Evolutionary conservation across 257 asterid species (phyloP).

Genomic region (Solanum corneliomulleri): DNA sequence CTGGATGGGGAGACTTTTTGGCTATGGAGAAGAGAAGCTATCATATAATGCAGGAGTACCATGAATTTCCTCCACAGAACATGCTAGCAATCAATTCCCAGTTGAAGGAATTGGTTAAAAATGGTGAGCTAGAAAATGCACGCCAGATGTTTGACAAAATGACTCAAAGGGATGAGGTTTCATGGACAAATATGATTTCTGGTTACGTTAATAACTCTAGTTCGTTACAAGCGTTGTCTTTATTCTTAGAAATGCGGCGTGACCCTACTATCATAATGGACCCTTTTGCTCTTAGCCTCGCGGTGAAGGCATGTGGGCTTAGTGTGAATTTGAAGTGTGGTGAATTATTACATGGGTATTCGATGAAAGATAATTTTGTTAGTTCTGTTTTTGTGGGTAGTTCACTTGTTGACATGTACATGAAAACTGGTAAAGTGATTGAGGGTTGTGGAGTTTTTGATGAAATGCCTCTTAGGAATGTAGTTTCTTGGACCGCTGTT

Average conservation of each 20-base stretch:
- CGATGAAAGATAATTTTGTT: constrained; percentile 40
- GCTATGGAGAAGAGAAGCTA: constrained; percentile 6
- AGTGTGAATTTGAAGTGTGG: constrained; percentile 34
- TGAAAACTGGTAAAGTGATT: constrained; percentile 49
- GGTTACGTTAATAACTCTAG: constrained; percentile 57
- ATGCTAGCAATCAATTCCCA: constrained; percentile 43
- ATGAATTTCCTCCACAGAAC: constrained; percentile 9
- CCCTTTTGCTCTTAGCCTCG: constrained; percentile 68
- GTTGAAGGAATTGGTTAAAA: constrained; percentile 29
- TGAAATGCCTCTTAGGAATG: constrained; percentile 78
- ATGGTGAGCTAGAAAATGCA: constrained; percentile 45
- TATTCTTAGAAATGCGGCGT: constrained; percentile 57
- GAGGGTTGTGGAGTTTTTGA: constrained; percentile 56
- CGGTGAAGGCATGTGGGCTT: constrained; percentile 66
- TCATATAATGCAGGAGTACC: constrained; percentile 1
- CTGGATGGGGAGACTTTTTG: constrained; percentile 18
- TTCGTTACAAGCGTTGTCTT: constrained; percentile 50
- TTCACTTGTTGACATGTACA: constrained; percentile 71
- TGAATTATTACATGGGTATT: constrained; percentile 45
- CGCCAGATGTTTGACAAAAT: constrained; percentile 60
- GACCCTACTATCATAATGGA: constrained; percentile 38
- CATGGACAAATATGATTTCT: constrained; percentile 81
- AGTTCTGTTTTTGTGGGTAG: constrained; percentile 80
- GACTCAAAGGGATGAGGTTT: constrained; percentile 60
- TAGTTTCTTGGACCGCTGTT: constrained; percentile 87